A percentile compares a stretch with the other conserved stretches of the same genome.
Conservation (phyloP, 345 rosid species). For the Aurinia saxatilis region DNA sequence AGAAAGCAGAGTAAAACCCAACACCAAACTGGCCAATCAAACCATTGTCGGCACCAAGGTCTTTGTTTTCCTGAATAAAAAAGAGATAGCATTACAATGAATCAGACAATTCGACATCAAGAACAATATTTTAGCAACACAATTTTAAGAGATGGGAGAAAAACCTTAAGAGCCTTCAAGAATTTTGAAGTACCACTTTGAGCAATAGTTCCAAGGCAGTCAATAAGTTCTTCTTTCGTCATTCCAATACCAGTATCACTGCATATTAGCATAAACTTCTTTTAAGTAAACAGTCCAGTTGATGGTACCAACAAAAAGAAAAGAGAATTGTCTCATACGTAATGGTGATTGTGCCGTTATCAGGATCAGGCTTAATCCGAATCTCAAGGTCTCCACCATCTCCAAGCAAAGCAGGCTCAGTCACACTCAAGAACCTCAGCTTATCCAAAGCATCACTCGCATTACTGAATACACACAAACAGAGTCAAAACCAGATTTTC, state of each 20-base stretch:
- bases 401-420: constrained; percentile 87
- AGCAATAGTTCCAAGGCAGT: constrained; percentile 99
- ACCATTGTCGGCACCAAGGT: constrained; percentile 77
- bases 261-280: constrained; percentile 18
- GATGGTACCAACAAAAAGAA: not conserved
- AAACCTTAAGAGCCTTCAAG: constrained; percentile 85
- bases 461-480: constrained; percentile 45
- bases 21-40: constrained; percentile 99
- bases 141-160: not conserved
- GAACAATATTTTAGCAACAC: not conserved
- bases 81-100: not conserved
- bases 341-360: constrained; percentile 80
- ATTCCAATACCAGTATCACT: constrained; percentile 99
- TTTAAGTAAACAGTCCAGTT: not conserved
- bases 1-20: constrained; percentile 97
- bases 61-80: constrained; percentile 69
- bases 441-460: constrained; percentile 99
- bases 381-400: constrained; percentile 88
- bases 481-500: constrained; percentile 1
- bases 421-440: constrained; percentile 88
- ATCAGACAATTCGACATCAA: not conserved
- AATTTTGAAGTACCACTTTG: constrained; percentile 98
- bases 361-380: constrained; percentile 80
- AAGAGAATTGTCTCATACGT: constrained; percentile 33
- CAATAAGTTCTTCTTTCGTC: constrained; percentile 91